A percentile compares a stretch with the other conserved stretches of the same genome.
Evolutionary conservation across 768 basidiomycete genomes (phyloP).

Genomic region (Amanita molliuscula): DNA sequence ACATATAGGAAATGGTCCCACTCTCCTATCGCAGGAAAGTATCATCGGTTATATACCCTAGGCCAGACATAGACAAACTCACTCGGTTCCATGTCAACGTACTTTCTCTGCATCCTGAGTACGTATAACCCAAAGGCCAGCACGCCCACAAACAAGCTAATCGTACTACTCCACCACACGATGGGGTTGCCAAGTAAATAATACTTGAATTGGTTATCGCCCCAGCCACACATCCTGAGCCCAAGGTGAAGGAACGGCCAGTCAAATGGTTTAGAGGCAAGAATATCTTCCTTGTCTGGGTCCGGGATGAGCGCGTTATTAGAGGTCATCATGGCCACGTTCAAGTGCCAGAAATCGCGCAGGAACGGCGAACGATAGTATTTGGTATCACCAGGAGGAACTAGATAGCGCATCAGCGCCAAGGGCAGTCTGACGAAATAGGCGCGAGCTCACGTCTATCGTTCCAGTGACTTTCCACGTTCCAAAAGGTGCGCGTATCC

Average conservation of each 20-base stretch:
- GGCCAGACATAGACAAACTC: slow-evolving; percentile 19
- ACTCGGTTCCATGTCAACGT: slow-evolving; percentile 85
- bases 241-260: slow-evolving; percentile 92
- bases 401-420: slow-evolving; percentile 25
- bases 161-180: slow-evolving; percentile 79
- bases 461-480: slow-evolving; percentile 97
- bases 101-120: slow-evolving; percentile 79
- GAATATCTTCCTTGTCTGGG: slow-evolving; percentile 96
- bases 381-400: slow-evolving; percentile 75
- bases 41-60: slow-evolving; percentile 1
- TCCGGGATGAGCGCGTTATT: slow-evolving; percentile 98
- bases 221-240: slow-evolving; percentile 97
- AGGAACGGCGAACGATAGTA: slow-evolving; percentile 88
- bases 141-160: slow-evolving; percentile 50
- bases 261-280: slow-evolving; percentile 85
- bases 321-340: slow-evolving; percentile 99
- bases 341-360: slow-evolving; percentile 97
- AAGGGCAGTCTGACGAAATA: slow-evolving; percentile 1
- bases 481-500: slow-evolving; percentile 91
- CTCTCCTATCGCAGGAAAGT: slow-evolving; percentile 39
- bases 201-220: slow-evolving; percentile 77
- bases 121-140: slow-evolving; percentile 57
- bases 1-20: slow-evolving; percentile 96
- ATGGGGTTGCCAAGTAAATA: slow-evolving; percentile 90
- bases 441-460: slow-evolving; percentile 60